Conservation (phyloP, 148 eudicot genomes). For the Linanthus parryae region DNA sequence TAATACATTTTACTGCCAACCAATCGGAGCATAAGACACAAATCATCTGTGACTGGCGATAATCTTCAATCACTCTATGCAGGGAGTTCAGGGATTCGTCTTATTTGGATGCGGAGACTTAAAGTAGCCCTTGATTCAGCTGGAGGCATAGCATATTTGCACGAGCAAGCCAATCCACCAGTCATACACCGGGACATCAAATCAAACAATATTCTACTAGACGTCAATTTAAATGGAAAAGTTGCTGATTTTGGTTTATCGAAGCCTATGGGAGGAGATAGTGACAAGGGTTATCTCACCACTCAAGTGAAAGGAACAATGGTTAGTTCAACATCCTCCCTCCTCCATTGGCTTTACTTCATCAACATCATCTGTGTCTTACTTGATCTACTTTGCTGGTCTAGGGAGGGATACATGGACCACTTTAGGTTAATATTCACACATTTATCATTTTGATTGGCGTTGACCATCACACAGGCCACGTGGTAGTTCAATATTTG, state of each 20-base stretch:
- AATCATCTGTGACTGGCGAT: too few species aligned
- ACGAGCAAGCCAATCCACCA: constrained; percentile 50
- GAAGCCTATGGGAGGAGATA: constrained; percentile 22
- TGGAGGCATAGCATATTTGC: constrained; percentile 46
- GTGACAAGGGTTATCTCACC: constrained; percentile 28
- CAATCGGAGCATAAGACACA: too few species aligned
- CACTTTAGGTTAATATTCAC: too few species aligned
- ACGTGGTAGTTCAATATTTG: too few species aligned
- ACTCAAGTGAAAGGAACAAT: constrained; percentile 65
- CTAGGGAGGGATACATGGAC: too few species aligned
- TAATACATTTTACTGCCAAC: too few species aligned
- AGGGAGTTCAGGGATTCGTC: constrained; percentile 41
- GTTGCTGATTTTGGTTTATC: constrained; percentile 56
- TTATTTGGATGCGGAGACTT: constrained; percentile 48
- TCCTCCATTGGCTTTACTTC: too few species aligned
- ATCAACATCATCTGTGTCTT: too few species aligned
- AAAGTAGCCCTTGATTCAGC: constrained; percentile 46
- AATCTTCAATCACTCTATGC: constrained; percentile 11
- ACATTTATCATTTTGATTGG: too few species aligned
- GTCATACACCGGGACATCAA: constrained; percentile 60
- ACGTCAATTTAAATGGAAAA: constrained; percentile 39
- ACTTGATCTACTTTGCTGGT: too few species aligned
- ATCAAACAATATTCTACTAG: constrained; percentile 43
- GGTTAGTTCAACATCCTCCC: constrained; percentile 30
- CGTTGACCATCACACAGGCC: too few species aligned